Evolutionary conservation across 345 rosid species (phyloP).

Genomic region (Gossypium longicalyx): DNA sequence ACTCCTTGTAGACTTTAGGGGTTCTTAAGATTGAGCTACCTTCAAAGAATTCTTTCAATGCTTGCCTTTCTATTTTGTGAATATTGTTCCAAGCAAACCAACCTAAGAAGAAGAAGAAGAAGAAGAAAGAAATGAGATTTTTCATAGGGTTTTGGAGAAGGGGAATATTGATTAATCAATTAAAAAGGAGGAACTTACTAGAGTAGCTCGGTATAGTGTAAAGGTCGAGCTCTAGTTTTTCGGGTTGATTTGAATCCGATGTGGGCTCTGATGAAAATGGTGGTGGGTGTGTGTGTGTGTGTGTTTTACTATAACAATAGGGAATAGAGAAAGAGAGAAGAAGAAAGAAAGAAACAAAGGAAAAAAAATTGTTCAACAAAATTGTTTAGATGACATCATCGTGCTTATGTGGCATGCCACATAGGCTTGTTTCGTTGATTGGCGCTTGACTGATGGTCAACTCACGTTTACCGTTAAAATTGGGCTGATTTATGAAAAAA

Average conservation of each 20-base stretch:
- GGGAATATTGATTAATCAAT: not conserved
- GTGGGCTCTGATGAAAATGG: slow-evolving; percentile 25
- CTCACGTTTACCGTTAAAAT: too few species aligned
- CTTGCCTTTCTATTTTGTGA: slow-evolving; percentile 65
- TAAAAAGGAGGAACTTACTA: slow-evolving; percentile 34
- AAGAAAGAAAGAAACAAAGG: too few species aligned
- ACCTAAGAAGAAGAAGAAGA: slow-evolving; percentile 28
- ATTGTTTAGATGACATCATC: too few species aligned
- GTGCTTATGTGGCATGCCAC: too few species aligned
- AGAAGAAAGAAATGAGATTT: not conserved
- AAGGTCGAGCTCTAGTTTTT: slow-evolving; percentile 52
- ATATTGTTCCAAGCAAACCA: slow-evolving; percentile 94
- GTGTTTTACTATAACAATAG: too few species aligned
- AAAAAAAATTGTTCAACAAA: too few species aligned
- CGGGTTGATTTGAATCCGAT: slow-evolving; percentile 27
- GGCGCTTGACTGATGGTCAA: too few species aligned
- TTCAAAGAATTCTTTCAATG: slow-evolving; percentile 71
- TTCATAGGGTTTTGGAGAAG: not conserved
- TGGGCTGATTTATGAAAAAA: too few species aligned
- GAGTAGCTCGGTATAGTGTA: slow-evolving; percentile 74
- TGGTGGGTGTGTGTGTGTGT: too few species aligned
- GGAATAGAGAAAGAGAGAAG: too few species aligned
- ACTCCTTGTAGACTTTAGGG: slow-evolving; percentile 89
- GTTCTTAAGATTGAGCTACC: slow-evolving; percentile 80
- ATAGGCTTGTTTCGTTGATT: too few species aligned